phyloP scores from a whole-genome alignment of 148 eudicot genomes.

The Simmondsia chinensis region DNA sequence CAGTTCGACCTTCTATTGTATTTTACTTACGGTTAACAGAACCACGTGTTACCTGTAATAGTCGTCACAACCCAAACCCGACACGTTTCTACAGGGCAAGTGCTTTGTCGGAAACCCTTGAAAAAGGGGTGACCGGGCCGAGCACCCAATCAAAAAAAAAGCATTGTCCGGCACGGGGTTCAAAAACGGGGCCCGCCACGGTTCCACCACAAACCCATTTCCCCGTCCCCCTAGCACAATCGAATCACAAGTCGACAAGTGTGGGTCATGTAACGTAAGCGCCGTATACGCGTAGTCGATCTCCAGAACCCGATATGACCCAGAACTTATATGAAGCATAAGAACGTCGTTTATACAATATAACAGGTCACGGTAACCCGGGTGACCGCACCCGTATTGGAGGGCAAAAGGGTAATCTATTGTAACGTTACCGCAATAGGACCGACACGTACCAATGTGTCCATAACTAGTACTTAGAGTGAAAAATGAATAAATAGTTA shows the following conservation, averaged over 20 bases:
- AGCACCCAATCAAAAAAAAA: conserved; percentile 73
- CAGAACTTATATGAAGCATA: conserved; percentile 84
- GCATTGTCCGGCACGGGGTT: conserved; percentile 69
- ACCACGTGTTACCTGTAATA: too few relatives aligned
- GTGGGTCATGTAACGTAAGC: conserved; percentile 75
- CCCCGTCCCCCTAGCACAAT: conserved; percentile 56
- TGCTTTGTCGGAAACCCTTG: conserved; percentile 76
- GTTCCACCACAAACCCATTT: conserved; percentile 79
- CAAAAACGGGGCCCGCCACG: conserved; percentile 48
- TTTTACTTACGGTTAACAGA: too few relatives aligned
- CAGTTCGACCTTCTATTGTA: too few relatives aligned
- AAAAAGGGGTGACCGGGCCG: conserved; percentile 57
- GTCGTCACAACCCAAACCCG: conserved; percentile 91
- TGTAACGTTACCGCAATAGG: conserved; percentile 73
- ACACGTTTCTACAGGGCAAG: conserved; percentile 63
- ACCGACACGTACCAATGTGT: conserved; percentile 41
- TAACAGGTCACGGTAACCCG: conserved; percentile 63
- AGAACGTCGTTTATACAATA: conserved; percentile 78
- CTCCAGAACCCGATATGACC: conserved; percentile 74
- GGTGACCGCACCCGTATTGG: conserved; percentile 80
- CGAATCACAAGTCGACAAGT: conserved; percentile 68
- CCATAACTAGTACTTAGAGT: conserved; percentile 18
- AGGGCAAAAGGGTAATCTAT: conserved; percentile 71
- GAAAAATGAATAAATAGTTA: conserved; percentile 5
- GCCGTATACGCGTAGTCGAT: conserved; percentile 77